Evolutionary conservation across 805 yeast species (phyloP).

Genomic region (Saturnispora sanitii): DNA sequence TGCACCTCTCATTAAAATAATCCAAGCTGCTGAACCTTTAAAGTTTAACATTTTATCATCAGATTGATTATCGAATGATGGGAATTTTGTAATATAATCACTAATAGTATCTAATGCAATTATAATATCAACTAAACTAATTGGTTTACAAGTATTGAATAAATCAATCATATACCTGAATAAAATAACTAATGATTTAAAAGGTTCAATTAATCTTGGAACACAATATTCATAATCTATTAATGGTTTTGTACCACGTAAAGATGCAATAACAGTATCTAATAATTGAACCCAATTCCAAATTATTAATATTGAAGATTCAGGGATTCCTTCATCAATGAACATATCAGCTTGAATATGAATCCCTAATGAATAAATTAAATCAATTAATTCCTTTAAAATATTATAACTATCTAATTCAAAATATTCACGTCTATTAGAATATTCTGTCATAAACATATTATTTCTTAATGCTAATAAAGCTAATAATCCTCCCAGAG

Average conservation of each 20-base stretch:
- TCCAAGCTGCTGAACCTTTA: not conserved
- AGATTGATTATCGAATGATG: not conserved
- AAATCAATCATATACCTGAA: slow-evolving; percentile 4
- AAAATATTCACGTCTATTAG: not conserved
- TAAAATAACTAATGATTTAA: not conserved
- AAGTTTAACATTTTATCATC: not conserved
- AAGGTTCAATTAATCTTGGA: slow-evolving; percentile 9
- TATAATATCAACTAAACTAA: slow-evolving; percentile 7
- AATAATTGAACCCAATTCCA: slow-evolving; percentile 14
- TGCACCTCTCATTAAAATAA: not conserved
- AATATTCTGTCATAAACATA: not conserved
- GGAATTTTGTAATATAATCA: not conserved
- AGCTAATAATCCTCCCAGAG: not conserved
- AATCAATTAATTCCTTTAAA: not conserved
- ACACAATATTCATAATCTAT: slow-evolving; percentile 15
- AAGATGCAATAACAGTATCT: slow-evolving; percentile 14
- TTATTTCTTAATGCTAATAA: slow-evolving; percentile 2
- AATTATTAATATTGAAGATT: not conserved
- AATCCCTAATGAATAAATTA: not conserved
- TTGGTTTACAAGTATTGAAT: slow-evolving; percentile 3
- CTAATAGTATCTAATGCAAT: slow-evolving; percentile 1
- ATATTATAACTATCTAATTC: not conserved
- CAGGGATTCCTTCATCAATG: slow-evolving; percentile 2
- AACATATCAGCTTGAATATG: slow-evolving; percentile 3
- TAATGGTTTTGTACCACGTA: slow-evolving; percentile 16